Percentiles rank a stretch among this genome's conserved stretches.
phyloP scores from a whole-genome alignment of 1,139 yeast species.

The Candida sp. region DNA sequence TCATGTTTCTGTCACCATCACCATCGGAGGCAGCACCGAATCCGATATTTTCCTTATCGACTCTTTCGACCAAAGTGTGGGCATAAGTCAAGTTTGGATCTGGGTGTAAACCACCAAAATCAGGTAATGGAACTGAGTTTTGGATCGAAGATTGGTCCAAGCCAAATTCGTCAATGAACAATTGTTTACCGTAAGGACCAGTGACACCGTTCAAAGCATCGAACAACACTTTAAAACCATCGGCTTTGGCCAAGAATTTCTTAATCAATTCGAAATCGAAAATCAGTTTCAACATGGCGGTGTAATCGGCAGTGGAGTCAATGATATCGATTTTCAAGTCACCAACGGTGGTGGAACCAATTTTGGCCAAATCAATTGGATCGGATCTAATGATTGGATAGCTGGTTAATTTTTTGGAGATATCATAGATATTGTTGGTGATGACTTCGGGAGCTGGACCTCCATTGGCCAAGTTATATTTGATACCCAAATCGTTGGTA shows the following conservation, averaged over 20 bases:
- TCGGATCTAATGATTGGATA: constrained; percentile 63
- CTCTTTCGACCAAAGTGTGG: constrained; percentile 77
- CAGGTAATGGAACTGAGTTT: constrained; percentile 75
- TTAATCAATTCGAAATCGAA: constrained; percentile 86
- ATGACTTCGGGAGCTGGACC: constrained; percentile 99
- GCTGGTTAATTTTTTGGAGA: constrained; percentile 52
- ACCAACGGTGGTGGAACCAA: constrained; percentile 55
- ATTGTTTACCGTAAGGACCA: constrained; percentile 90
- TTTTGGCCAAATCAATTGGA: constrained; percentile 52
- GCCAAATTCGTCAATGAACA: constrained; percentile 84
- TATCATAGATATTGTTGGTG: constrained; percentile 81
- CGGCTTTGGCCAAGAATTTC: constrained; percentile 52
- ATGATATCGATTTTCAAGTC: constrained; percentile 72
- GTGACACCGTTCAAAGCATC: constrained; percentile 96
- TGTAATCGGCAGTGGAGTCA: constrained; percentile 79
- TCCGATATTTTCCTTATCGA: constrained; percentile 74
- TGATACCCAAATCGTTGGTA: constrained; percentile 86
- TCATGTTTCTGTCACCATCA: constrained; percentile 99
- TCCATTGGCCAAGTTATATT: constrained; percentile 92
- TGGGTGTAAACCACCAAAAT: constrained; percentile 97
- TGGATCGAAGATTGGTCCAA: constrained; percentile 69
- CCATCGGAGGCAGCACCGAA: constrained; percentile 99
- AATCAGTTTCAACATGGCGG: constrained; percentile 73
- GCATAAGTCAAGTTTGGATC: constrained; percentile 98
- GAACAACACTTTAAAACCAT: constrained; percentile 69